phyloP scores from a whole-genome alignment of 805 yeast species.

The Candida ortonii region DNA sequence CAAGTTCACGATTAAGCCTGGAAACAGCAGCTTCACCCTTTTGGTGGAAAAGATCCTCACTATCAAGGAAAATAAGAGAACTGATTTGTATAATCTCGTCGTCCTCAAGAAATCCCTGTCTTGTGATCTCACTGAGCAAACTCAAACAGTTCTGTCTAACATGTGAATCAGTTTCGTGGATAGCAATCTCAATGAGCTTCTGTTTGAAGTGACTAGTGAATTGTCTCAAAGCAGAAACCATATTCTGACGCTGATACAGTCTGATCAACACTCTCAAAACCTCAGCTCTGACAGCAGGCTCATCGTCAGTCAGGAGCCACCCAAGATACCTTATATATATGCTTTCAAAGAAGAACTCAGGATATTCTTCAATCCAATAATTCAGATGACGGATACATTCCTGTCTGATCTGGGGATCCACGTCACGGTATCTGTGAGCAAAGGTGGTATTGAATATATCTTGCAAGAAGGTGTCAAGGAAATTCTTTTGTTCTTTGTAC shows the following conservation, averaged over 20 bases:
- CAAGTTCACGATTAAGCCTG: constrained; percentile 44
- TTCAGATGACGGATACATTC: constrained; percentile 65
- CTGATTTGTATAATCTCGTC: constrained; percentile 39
- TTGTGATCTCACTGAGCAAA: constrained; percentile 53
- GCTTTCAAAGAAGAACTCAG: constrained; percentile 68
- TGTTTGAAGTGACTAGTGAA: constrained; percentile 72
- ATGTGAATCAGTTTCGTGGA: constrained; percentile 50
- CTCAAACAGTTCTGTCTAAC: constrained; percentile 52
- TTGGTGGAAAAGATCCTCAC: constrained; percentile 26
- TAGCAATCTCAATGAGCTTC: constrained; percentile 63
- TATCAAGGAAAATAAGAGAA: constrained; percentile 30
- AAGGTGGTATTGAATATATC: constrained; percentile 69
- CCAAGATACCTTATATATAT: constrained; percentile 75
- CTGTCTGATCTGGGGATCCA: constrained; percentile 66
- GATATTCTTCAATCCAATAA: constrained; percentile 68
- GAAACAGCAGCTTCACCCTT: constrained; percentile 21
- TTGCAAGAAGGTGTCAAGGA: constrained; percentile 53
- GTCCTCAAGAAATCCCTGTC: constrained; percentile 62
- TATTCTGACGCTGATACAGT: constrained; percentile 41
- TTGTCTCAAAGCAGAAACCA: constrained; percentile 66
- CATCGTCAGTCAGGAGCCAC: constrained; percentile 77
- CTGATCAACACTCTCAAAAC: constrained; percentile 55
- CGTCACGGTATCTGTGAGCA: constrained; percentile 76
- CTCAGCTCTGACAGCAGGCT: constrained; percentile 58
- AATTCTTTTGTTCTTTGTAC: constrained; percentile 48